Base-by-base conservation (phyloP, 257 asterid genomes). In the Scutellaria baicalensis region DNA sequence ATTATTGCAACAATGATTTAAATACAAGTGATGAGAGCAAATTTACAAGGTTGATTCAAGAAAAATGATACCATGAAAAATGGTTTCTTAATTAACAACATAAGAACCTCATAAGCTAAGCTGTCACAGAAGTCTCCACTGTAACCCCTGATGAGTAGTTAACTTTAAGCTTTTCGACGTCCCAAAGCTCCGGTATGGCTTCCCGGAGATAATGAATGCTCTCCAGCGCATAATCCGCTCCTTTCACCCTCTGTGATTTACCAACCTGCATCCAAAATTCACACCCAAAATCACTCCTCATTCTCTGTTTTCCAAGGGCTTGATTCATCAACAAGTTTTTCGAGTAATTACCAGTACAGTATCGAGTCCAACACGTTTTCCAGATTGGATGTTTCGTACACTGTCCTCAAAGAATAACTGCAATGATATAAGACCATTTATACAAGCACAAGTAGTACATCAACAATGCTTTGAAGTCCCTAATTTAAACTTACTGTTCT, bases 341-440 rank as follows among this genome's bases (percentile, higher is more conserved):
- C 74, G 33, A 47, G 43, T 36, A 71, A 80, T 77, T 77, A 89
- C 99, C 87, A 91, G 81, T 2, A 94, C 97, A 1, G 99, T 91
- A 58, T 89, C 76, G 36, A 94, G 91, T 8, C 97, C 99, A 11
- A 89, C 70, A 2, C 86, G 84, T 72, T 94, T 94, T 60, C 96
- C 99, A 6, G 97, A 81, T 65, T 81, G 90, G 64, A 88, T 78
- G 75, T 94, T 94, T 43, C 97, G 88, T 12, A 86, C 77, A 45
- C 97, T 94, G 55, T 94, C 99, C 82, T 94, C 97, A 48, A 94
- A 91, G 85, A 94, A 94, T 23, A 94, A 75, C 97, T 93, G 94
- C 63, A 66, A 21, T 27, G 6, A 64, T 21, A 59, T 59, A 64
- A 4, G 17, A 70, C 18, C 39, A 35, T 10, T 5, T 35, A 13